These are phyloP conservation scores for Globisporangium carolinianum DNA, from an alignment of 352 stramenopile species.

Conservation along the genomic window DNA sequence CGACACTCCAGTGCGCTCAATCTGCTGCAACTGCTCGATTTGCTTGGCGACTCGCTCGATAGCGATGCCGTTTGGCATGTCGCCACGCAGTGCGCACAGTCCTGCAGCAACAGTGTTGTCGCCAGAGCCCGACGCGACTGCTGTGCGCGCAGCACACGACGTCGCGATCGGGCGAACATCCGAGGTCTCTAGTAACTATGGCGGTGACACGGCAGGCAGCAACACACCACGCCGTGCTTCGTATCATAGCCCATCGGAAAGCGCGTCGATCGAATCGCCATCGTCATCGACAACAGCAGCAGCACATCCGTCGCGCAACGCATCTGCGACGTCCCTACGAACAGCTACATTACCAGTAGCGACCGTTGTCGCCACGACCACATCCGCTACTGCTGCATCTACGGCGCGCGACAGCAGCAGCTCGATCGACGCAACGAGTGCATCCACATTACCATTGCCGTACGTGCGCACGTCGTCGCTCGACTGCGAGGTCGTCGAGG, in stretches of 20 bases:
- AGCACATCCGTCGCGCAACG: not conserved
- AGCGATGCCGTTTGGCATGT: not conserved
- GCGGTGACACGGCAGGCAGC: no score
- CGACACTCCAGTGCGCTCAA: no score
- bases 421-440: not conserved
- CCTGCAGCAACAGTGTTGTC: not conserved
- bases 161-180: no score
- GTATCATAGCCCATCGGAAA: no score
- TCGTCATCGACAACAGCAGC: not conserved
- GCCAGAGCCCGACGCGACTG: not conserved
- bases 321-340: not conserved
- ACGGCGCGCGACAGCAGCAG: not conserved
- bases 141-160: not conserved
- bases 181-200: no score
- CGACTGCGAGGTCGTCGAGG: constrained; percentile 36
- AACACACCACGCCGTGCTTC: no score
- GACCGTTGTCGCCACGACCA: not conserved
- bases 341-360: not conserved
- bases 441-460: no score
- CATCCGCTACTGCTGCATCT: not conserved
- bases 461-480: constrained; percentile 20
- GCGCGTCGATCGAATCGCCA: no score
- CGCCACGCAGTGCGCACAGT: not conserved
- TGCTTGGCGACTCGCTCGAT: not conserved
- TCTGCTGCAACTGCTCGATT: no score